Conservation (phyloP, 2,329 filamentous ascomycete genomes). For the Cercospora nicotianae region DNA sequence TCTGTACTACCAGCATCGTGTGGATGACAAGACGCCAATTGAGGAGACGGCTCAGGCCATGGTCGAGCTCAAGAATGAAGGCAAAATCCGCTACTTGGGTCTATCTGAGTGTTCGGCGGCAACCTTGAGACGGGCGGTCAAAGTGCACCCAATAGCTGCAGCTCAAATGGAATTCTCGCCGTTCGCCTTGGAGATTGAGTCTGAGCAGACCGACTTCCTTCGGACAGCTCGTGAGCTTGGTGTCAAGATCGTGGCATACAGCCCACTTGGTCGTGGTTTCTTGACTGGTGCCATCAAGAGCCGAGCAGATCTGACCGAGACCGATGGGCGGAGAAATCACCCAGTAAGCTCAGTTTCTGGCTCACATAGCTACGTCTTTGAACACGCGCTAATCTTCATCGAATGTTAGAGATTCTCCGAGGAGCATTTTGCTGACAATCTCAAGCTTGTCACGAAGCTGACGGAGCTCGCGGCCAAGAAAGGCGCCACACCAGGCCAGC, state of each 20-base stretch:
- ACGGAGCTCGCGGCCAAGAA: conserved; percentile 35
- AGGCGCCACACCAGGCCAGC: conserved; percentile 34
- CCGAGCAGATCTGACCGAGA: conserved; percentile 41
- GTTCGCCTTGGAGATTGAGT: conserved; percentile 54
- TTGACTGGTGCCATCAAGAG: conserved; percentile 46
- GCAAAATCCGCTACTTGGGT: conserved; percentile 57
- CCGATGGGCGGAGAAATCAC: conserved; percentile 34
- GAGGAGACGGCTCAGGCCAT: conserved; percentile 49
- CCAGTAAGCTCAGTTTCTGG: conserved; percentile 11
- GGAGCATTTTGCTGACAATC: conserved; percentile 35
- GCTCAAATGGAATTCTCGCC: conserved; percentile 58
- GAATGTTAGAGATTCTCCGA: conserved; percentile 31
- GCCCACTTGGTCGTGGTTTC: conserved; percentile 46
- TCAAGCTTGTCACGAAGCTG: conserved; percentile 37
- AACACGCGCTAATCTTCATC: not conserved
- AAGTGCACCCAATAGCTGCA: conserved; percentile 52
- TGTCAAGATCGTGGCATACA: conserved; percentile 45
- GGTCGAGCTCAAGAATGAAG: conserved; percentile 50
- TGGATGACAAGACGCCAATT: conserved; percentile 46
- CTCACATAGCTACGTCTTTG: not conserved
- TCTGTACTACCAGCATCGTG: conserved; percentile 49
- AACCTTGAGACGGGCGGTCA: conserved; percentile 53
- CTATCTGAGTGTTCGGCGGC: conserved; percentile 52
- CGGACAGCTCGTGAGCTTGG: conserved; percentile 52
- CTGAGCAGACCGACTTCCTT: conserved; percentile 42